Evolutionary conservation across 257 asterid genomes (phyloP), one percentile per base, ranked within the genome.

Genomic region (Lantana camara): DNA sequence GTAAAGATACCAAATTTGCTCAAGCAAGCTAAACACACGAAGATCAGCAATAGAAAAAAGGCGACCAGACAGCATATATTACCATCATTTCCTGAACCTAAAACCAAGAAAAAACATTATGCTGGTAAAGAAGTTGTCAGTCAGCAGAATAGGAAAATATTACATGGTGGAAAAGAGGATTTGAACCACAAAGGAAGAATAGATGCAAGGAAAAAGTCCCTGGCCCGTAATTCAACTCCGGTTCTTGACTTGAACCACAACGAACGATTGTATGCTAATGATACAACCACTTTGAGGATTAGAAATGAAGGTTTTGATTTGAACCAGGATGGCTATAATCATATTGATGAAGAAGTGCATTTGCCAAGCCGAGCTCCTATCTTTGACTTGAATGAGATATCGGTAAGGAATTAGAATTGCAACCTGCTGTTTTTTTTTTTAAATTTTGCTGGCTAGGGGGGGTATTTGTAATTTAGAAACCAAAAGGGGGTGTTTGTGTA

Each of bases 331-430:
- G 58, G 5, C 5, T 27, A 51, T 60, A 19, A 71, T 58, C 56
- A 8, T 42, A 44, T 80, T 59, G 79, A 77, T 56, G 91, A 86
- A 59, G 91, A 86, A 60, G 72, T 68, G 37, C 50, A 71, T 19
- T 37, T 66, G 19, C 80, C 68, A n/a, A 63, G 64, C 66, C 84
- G 86, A 34, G 88, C 83, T 63, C 98, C 95, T 22, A 73, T 83
- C 53, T 86, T 91, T 24, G 96, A 91, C 80, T 71, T 91, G 72
- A 91, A 91, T 60, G 89, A 88, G 65, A 80, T 91, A 68, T 91
- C 95, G 66, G 98, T 86, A 73, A 21, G 76, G 67, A 67, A 27
- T n/a, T n/a, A n/a, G n/a, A n/a, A n/a, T n/a, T n/a, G n/a, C n/a
- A n/a, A 35, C 7, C 5, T 35, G 40, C 40, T 7, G 40, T 4